These are phyloP conservation scores for Gynostemma pentaphyllum DNA, from an alignment of 306 rosid species.

Conservation along the genomic window DNA sequence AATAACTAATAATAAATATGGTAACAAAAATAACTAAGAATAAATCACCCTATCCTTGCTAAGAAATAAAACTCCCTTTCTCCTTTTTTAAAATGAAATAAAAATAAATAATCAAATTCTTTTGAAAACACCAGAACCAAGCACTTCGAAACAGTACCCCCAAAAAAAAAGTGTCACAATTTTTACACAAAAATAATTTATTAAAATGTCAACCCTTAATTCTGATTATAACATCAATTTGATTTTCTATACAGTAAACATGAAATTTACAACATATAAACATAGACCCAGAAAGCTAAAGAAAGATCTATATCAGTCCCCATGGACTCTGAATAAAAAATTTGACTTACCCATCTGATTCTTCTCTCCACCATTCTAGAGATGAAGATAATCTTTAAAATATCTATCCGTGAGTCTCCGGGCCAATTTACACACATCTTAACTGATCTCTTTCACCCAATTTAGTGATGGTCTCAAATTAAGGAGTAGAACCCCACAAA, in stretches of 20 bases:
- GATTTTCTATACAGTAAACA: background rate
- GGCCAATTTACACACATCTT: too few relatives aligned
- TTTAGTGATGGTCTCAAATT: background rate
- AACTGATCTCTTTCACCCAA: too few relatives aligned
- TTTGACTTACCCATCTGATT: background rate
- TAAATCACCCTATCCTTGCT: too few relatives aligned
- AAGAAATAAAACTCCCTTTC: too few relatives aligned
- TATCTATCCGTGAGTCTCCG: too few relatives aligned
- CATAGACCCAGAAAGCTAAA: background rate
- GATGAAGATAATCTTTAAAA: too few relatives aligned
- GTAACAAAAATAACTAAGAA: too few relatives aligned
- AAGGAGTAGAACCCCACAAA: constrained; percentile 73
- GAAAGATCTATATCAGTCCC: background rate
- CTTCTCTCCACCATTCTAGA: background rate
- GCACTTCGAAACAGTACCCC: background rate
- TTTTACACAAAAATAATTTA: background rate
- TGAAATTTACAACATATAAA: background rate
- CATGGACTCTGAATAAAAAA: background rate
- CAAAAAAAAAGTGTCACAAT: background rate
- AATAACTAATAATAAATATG: too few relatives aligned
- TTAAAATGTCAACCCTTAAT: background rate
- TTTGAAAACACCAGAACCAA: too few relatives aligned
- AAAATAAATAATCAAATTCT: too few relatives aligned
- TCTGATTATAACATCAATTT: background rate
- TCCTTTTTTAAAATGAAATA: too few relatives aligned